These are phyloP conservation scores for Turritis glabra DNA, from an alignment of 345 rosid genomes.

Conservation along the genomic window DNA sequence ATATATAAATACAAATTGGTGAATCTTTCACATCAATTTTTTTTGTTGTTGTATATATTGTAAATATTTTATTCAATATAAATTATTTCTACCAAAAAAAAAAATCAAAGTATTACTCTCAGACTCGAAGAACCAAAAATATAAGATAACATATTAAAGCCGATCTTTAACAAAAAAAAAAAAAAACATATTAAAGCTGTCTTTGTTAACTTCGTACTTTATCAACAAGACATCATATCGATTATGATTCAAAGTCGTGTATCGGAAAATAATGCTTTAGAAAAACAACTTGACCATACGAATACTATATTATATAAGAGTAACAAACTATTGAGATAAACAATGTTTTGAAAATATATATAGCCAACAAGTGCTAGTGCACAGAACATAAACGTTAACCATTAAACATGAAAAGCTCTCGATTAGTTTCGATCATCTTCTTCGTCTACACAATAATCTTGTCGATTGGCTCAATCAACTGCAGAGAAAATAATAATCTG, in stretches of 20 bases:
- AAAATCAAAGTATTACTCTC: no score
- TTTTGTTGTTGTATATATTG: no score
- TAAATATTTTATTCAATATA: no score
- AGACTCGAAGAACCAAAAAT: no score
- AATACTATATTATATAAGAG: not conserved
- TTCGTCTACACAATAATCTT: not conserved
- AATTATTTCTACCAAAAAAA: no score
- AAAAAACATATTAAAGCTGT: not conserved
- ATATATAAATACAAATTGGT: not conserved
- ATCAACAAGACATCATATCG: not conserved
- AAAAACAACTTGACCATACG: slow-evolving; percentile 5
- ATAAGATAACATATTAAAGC: not conserved
- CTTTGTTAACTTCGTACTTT: not conserved
- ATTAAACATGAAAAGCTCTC: slow-evolving; percentile 3
- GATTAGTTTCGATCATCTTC: not conserved
- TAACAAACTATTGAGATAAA: not conserved
- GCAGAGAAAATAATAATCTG: not conserved
- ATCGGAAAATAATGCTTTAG: not conserved
- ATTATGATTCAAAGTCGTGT: slow-evolving; percentile 4
- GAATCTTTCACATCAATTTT: not conserved
- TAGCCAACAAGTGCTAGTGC: not conserved
- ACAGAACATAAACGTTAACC: not conserved
- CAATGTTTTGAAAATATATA: not conserved
- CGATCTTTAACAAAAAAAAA: not conserved
- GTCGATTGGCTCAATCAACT: not conserved